Percentiles rank a stretch among this genome's conserved stretches.
Evolutionary conservation across 2,329 filamentous ascomycete species (phyloP).

Genomic region (Diaporthe longicolla): DNA sequence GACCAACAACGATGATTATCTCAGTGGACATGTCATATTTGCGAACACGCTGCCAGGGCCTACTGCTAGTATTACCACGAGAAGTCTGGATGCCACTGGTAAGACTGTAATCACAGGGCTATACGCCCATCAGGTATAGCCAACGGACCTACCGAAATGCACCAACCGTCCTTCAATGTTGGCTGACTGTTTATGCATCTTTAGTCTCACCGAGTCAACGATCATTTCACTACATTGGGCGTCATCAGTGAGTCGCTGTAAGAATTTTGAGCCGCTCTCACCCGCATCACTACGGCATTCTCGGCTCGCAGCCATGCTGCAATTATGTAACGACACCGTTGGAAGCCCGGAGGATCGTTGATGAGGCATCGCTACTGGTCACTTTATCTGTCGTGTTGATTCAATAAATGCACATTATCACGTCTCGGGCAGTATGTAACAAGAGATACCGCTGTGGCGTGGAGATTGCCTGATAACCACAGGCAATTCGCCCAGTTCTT

Average conservation of each 20-base stretch:
- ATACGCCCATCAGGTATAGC: background rate
- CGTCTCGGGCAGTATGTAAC: background rate
- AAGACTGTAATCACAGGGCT: background rate
- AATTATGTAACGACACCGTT: background rate
- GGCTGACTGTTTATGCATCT: background rate
- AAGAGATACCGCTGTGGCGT: background rate
- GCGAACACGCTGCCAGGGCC: too few species aligned
- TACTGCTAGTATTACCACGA: too few species aligned
- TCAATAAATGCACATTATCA: background rate
- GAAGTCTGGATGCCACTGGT: background rate
- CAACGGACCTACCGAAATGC: background rate
- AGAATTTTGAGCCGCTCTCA: background rate
- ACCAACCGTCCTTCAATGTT: too few species aligned
- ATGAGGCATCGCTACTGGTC: background rate
- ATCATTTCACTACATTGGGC: background rate
- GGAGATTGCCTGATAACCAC: background rate
- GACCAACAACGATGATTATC: too few species aligned
- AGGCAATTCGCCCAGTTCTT: slow-evolving; percentile 24
- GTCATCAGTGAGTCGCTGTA: background rate
- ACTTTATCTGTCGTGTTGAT: background rate
- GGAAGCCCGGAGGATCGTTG: background rate
- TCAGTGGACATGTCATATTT: too few species aligned
- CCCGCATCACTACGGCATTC: background rate
- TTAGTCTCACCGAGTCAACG: background rate
- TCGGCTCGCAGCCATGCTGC: background rate